Percentiles rank a stretch among this genome's conserved stretches.
phyloP scores from a whole-genome alignment of 768 basidiomycete species.

The Pleurotus djamor region DNA sequence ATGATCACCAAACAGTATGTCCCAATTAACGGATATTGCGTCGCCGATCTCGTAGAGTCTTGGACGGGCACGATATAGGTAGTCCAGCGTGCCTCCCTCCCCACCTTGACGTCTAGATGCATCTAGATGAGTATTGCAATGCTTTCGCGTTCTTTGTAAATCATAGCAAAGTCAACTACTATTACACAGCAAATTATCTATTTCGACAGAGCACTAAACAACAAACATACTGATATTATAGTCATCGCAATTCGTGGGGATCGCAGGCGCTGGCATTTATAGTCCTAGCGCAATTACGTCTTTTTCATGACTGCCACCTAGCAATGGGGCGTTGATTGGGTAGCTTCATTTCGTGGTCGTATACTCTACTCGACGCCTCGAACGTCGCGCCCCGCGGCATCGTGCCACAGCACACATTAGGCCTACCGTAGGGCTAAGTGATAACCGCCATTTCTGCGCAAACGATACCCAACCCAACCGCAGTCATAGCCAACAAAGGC shows the following conservation, averaged over 20 bases:
- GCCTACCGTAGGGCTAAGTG: neutral
- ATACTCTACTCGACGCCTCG: too few relatives aligned
- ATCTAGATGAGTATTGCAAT: too few relatives aligned
- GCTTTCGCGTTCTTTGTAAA: neutral
- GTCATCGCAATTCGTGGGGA: too few relatives aligned
- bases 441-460: slow-evolving; percentile 70
- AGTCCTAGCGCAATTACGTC: too few relatives aligned
- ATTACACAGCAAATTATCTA: neutral
- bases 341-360: neutral
- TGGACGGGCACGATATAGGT: slow-evolving; percentile 60
- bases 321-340: neutral
- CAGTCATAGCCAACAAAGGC: slow-evolving; percentile 64
- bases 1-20: slow-evolving; percentile 95
- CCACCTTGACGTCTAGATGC: neutral
- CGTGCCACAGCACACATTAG: neutral
- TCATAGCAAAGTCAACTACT: neutral
- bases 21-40: slow-evolving; percentile 81
- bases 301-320: too few relatives aligned
- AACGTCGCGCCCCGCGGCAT: too few relatives aligned
- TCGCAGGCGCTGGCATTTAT: too few relatives aligned
- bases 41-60: slow-evolving; percentile 81
- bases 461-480: slow-evolving; percentile 65
- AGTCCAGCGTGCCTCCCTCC: neutral
- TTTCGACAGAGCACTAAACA: neutral
- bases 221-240: neutral